Evolutionary conservation across 352 stramenopile genomes (phyloP).

Genomic region (Globisporangium mamillatum): DNA sequence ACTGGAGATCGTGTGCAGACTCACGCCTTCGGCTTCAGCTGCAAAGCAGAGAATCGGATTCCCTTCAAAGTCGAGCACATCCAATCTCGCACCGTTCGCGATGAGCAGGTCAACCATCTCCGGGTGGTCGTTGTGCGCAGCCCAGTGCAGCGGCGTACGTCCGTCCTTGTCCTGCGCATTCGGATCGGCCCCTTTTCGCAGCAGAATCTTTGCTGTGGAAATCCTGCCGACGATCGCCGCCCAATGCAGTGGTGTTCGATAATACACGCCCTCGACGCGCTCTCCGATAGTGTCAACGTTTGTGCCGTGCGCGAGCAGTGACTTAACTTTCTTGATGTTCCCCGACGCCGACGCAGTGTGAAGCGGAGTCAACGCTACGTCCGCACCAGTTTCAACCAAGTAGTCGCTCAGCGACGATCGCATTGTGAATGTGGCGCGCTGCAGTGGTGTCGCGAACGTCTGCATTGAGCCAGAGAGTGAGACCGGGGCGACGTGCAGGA

Average conservation of each 20-base stretch:
- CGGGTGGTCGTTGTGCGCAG: conserved; percentile 60
- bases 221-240: conserved; percentile 54
- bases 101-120: conserved; percentile 55
- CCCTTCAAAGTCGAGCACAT: conserved; percentile 39
- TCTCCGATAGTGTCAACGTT: conserved; percentile 57
- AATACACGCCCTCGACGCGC: conserved; percentile 54
- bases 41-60: conserved; percentile 65
- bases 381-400: conserved; percentile 58
- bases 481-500: conserved; percentile 55
- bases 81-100: conserved; percentile 36
- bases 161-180: conserved; percentile 61
- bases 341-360: conserved; percentile 65
- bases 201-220: conserved; percentile 31
- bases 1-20: conserved; percentile 36
- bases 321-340: conserved; percentile 37
- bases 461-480: conserved; percentile 36
- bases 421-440: conserved; percentile 66
- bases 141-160: conserved; percentile 74
- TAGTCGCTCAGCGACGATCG: conserved; percentile 61
- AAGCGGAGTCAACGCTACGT: conserved; percentile 74
- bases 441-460: conserved; percentile 49
- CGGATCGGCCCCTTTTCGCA: conserved; percentile 43
- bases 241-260: conserved; percentile 72
- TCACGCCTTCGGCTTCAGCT: conserved; percentile 57
- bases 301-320: conserved; percentile 37